Conservation (phyloP, 768 basidiomycete genomes). For the Hortiboletus campestris region DNA sequence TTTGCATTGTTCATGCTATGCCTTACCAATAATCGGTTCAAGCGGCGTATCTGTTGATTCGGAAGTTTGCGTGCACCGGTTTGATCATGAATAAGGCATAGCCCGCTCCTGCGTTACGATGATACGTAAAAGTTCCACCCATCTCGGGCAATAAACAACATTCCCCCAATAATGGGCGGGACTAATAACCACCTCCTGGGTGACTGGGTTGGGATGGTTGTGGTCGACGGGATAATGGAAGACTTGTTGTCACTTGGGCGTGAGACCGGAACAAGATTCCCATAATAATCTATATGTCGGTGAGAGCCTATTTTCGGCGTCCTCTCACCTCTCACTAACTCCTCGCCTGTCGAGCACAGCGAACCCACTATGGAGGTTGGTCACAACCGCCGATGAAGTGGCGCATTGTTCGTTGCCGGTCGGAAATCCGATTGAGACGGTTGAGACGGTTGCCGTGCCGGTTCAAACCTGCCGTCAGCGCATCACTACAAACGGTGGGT, state of each 20-base stretch:
- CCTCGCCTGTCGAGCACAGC: background rate
- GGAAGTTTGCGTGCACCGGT: slow-evolving; percentile 2
- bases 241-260: background rate
- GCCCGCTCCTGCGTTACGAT: background rate
- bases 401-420: slow-evolving; percentile 4
- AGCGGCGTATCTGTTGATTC: background rate
- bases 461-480: slow-evolving; percentile 16
- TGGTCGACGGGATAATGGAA: background rate
- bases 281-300: background rate
- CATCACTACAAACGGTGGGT: slow-evolving; percentile 8
- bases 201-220: background rate
- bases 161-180: background rate
- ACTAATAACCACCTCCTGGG: background rate
- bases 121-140: slow-evolving; percentile 25
- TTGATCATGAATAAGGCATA: slow-evolving; percentile 12
- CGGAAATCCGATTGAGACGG: slow-evolving; percentile 1
- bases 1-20: background rate
- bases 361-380: background rate
- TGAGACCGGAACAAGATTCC: background rate
- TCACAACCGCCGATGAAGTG: background rate
- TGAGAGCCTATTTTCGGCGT: background rate
- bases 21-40: background rate
- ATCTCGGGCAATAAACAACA: background rate
- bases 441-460: slow-evolving; percentile 12
- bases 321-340: background rate